A percentile compares a stretch with the other conserved stretches of the same genome.
phyloP scores from a whole-genome alignment of 1,284 basidiomycete genomes.

The Coriolopsis trogii region DNA sequence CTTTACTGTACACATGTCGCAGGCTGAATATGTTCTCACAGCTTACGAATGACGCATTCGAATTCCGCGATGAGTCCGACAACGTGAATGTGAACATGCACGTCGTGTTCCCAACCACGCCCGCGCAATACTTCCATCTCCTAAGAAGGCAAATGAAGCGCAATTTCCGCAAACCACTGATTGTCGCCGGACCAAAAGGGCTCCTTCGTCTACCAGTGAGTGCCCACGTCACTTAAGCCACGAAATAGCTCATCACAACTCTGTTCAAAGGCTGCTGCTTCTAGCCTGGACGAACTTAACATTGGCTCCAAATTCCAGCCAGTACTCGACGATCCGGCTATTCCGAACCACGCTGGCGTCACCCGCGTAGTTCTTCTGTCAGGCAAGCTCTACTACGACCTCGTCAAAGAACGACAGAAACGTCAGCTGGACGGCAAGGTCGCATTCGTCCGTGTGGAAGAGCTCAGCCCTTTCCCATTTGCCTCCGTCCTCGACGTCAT shows the following conservation, averaged over 20 bases:
- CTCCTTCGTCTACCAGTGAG: constrained; percentile 78
- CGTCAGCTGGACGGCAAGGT: constrained; percentile 51
- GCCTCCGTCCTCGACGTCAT: constrained; percentile 51
- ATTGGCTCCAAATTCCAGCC: constrained; percentile 69
- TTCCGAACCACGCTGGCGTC: constrained; percentile 39
- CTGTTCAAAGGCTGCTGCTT: constrained; percentile 71
- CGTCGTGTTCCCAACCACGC: constrained; percentile 83
- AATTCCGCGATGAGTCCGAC: constrained; percentile 38
- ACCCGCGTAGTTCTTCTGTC: constrained; percentile 65
- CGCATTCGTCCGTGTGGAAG: constrained; percentile 79
- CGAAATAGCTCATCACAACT: constrained; percentile 1
- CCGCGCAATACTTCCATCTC: constrained; percentile 90
- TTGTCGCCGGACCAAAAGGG: constrained; percentile 84
- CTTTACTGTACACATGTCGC: too few species aligned
- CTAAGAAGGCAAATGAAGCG: constrained; percentile 81
- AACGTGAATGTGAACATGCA: constrained; percentile 74
- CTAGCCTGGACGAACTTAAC: constrained; percentile 66
- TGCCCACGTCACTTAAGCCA: constrained; percentile 13
- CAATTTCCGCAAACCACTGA: constrained; percentile 84
- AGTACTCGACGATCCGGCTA: constrained; percentile 61
- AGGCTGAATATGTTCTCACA: too few species aligned
- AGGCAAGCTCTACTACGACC: constrained; percentile 89
- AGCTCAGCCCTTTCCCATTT: constrained; percentile 87
- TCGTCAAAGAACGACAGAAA: constrained; percentile 64
- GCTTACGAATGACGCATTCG: constrained; percentile 74